phyloP scores from a whole-genome alignment of 768 basidiomycete species.

The Collybia sp. region DNA sequence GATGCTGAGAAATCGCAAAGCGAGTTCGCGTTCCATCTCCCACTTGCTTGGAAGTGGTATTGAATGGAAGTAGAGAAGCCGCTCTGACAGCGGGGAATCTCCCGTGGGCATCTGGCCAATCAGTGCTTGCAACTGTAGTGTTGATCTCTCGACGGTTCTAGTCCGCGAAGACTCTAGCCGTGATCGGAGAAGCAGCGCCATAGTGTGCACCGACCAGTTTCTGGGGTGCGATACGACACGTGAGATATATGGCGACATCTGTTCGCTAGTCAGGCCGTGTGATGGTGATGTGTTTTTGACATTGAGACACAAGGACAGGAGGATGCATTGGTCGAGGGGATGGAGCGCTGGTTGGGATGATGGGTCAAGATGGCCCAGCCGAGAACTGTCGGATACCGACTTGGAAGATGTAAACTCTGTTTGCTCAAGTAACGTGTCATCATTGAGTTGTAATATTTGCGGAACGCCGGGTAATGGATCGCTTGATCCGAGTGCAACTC shows the following conservation, averaged over 20 bases:
- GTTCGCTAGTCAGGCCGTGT: slow-evolving; percentile 87
- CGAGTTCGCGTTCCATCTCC: slow-evolving; percentile 92
- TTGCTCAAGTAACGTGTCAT: slow-evolving; percentile 93
- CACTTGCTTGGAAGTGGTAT: slow-evolving; percentile 85
- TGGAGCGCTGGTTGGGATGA: slow-evolving; percentile 82
- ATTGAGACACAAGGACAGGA: slow-evolving; percentile 87
- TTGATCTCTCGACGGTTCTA: slow-evolving; percentile 89
- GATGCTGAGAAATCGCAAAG: slow-evolving; percentile 72
- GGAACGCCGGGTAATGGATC: slow-evolving; percentile 41
- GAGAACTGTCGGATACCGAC: slow-evolving; percentile 37
- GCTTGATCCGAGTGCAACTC: slow-evolving; percentile 4
- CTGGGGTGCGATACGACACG: slow-evolving; percentile 85
- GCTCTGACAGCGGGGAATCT: slow-evolving; percentile 68
- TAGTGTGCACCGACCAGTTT: slow-evolving; percentile 97
- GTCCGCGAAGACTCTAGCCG: slow-evolving; percentile 85
- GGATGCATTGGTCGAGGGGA: slow-evolving; percentile 90
- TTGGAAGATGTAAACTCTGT: slow-evolving; percentile 85
- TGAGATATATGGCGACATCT: slow-evolving; percentile 89
- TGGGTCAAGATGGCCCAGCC: slow-evolving; percentile 73
- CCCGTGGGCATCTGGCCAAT: slow-evolving; percentile 95
- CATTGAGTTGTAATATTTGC: slow-evolving; percentile 82
- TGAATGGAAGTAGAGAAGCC: slow-evolving; percentile 76
- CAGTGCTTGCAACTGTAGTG: slow-evolving; percentile 90
- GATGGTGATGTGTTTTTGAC: slow-evolving; percentile 84
- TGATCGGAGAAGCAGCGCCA: slow-evolving; percentile 90